Conservation (phyloP, 805 yeast genomes). For the Isabelozyma pseudorhagii region DNA sequence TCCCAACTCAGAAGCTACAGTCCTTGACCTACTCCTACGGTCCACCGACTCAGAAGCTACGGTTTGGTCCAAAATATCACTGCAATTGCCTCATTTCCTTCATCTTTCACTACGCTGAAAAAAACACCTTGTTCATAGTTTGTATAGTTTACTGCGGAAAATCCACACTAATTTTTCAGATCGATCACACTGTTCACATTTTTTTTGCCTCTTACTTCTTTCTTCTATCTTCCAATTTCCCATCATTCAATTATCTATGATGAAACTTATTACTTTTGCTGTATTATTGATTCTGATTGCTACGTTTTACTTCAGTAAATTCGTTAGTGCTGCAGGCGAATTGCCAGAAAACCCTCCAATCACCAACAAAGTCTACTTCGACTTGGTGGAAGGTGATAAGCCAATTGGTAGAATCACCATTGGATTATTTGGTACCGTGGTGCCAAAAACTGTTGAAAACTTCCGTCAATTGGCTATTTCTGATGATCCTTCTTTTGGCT, state of each 20-base stretch:
- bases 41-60: too few species aligned
- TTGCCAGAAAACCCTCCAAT: conserved; percentile 47
- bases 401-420: conserved; percentile 76
- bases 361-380: conserved; percentile 83
- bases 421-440: conserved; percentile 75
- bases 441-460: conserved; percentile 75
- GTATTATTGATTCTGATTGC: conserved; percentile 2
- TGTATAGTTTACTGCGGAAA: neutral
- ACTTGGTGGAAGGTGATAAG: conserved; percentile 76
- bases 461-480: conserved; percentile 70
- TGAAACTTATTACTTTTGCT: conserved; percentile 12
- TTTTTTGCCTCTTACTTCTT: neutral
- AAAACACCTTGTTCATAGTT: neutral
- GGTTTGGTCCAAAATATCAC: too few species aligned
- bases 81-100: too few species aligned
- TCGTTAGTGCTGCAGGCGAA: conserved; percentile 5
- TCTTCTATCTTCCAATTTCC: neutral
- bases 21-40: too few species aligned
- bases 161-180: neutral
- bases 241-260: conserved; percentile 4
- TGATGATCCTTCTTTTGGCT: conserved; percentile 62
- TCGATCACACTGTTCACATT: neutral
- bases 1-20: neutral
- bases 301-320: conserved; percentile 6
- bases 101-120: too few species aligned